Conservation (phyloP, 108 stramenopile genomes). For the Nannochloropsis gaditana region DNA sequence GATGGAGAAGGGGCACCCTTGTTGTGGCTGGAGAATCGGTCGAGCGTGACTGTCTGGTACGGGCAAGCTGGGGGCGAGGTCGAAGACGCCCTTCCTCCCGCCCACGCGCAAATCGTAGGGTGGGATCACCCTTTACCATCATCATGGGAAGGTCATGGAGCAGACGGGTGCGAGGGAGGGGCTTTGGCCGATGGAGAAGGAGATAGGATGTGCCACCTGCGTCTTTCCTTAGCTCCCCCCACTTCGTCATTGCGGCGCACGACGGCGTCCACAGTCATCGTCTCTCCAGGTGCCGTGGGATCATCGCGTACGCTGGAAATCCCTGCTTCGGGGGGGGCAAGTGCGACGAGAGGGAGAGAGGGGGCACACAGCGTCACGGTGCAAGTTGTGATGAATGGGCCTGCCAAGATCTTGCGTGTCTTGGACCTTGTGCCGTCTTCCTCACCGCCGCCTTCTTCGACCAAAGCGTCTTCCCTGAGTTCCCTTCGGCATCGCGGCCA, state of each 20-base stretch:
- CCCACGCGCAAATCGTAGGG: background rate
- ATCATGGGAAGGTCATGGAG: background rate
- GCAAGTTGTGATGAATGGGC: background rate
- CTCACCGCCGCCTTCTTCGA: background rate
- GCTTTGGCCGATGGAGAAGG: background rate
- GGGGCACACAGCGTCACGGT: background rate
- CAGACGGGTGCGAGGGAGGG: background rate
- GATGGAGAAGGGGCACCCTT: background rate
- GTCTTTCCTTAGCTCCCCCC: background rate
- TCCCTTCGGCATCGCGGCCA: background rate
- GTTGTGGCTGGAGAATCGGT: background rate
- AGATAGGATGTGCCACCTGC: background rate
- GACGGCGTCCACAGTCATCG: background rate
- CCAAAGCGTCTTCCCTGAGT: background rate
- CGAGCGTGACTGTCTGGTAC: background rate
- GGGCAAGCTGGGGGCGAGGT: background rate
- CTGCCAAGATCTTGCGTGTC: background rate
- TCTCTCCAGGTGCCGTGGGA: constrained; percentile 14
- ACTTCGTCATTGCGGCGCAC: background rate
- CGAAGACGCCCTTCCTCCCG: constrained; percentile 9
- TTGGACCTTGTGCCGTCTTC: background rate
- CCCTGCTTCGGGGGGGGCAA: background rate
- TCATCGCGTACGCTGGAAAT: background rate
- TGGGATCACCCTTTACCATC: background rate
- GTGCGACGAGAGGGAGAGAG: background rate